Base-by-base conservation (phyloP, 176 grass and related monocot genomes). In the Raddia distichophylla region DNA sequence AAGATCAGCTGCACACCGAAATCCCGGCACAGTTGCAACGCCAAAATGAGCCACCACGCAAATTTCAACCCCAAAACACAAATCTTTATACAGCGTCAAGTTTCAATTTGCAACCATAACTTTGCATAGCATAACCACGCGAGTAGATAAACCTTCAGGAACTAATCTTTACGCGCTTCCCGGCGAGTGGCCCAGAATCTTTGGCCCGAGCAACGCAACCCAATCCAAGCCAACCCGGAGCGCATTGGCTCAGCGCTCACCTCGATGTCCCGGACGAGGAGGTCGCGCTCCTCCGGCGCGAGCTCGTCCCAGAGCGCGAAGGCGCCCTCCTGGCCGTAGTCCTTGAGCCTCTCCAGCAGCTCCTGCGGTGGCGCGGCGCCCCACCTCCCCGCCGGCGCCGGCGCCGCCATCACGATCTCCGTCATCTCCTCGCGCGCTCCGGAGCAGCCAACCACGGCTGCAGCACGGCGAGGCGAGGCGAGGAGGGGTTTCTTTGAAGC, bases 231-330 rank as follows among this genome's bases (percentile, higher is more conserved):
- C 56, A 19, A 59, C 6, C 8, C 50, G 13, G 60, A 32, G 22
- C 22, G 52, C 15, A 61, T 49, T 11, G 69, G 69, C 34, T 19
- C 15, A 9, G 10, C 13, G 14, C 84, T 80, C n/a, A 97, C 94
- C 91, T 90, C 86, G 19, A 97, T 97, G 19, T 97, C 91, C 67
- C 84, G 78, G 86, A 89, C 90, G 72, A 97, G 91, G 50, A 88
- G 70, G 56, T 97, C 94, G 33, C 89, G 91, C 64, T 91, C 94
- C 69, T 97, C 94, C n/a, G 88, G 86, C 7, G 52, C 75, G 78
- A 97, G 87, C 84, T 97, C 91, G 55, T 97, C 89, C 94, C 94
- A 97, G 68, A 97, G 85, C 17, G 94, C 89, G 72, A 97, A 89
- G 69, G 94, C 84, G 33, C 76, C 91, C 64, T 97, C 94, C 71